Evolutionary conservation across 1,139 yeast species (phyloP).

Genomic region (Spathaspora jeffriesii): DNA sequence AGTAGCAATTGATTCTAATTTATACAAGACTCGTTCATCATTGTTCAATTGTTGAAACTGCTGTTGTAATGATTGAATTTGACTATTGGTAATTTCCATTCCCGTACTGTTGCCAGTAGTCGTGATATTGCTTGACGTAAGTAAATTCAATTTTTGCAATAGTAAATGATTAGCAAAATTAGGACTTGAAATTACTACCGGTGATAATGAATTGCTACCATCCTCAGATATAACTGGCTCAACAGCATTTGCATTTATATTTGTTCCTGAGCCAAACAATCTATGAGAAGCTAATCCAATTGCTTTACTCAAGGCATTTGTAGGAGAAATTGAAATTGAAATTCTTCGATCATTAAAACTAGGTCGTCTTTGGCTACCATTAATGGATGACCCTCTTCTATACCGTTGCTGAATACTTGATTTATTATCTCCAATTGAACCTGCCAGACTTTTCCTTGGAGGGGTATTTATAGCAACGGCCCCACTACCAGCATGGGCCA

Average conservation of each 20-base stretch:
- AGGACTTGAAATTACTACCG: conserved; percentile 27
- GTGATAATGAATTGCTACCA: conserved; percentile 13
- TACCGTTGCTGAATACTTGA: conserved; percentile 11
- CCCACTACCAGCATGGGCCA: conserved; percentile 68
- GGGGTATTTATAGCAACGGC: conserved; percentile 43
- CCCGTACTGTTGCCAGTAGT: too few species aligned
- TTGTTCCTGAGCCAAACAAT: conserved; percentile 66
- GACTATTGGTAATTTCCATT: conserved; percentile 10
- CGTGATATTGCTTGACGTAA: conserved; percentile 19
- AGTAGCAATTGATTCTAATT: conserved; percentile 77
- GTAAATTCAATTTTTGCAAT: conserved; percentile 36
- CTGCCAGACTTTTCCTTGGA: conserved; percentile 11
- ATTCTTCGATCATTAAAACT: conserved; percentile 59
- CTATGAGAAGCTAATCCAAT: conserved; percentile 87
- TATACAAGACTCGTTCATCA: conserved; percentile 43
- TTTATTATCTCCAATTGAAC: conserved; percentile 14
- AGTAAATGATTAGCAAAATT: conserved; percentile 36
- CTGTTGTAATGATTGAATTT: conserved; percentile 9
- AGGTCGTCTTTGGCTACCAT: conserved; percentile 42
- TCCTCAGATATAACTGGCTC: conserved; percentile 8
- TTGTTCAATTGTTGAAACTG: conserved; percentile 3
- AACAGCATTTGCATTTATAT: conserved; percentile 4
- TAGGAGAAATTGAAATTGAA: conserved; percentile 77
- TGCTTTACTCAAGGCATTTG: conserved; percentile 87
- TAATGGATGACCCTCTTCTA: conserved; percentile 29